Percentiles rank a stretch among this genome's conserved stretches.
Evolutionary conservation across 768 basidiomycete genomes (phyloP).

Genomic region (Hebeloma cylindrosporum): DNA sequence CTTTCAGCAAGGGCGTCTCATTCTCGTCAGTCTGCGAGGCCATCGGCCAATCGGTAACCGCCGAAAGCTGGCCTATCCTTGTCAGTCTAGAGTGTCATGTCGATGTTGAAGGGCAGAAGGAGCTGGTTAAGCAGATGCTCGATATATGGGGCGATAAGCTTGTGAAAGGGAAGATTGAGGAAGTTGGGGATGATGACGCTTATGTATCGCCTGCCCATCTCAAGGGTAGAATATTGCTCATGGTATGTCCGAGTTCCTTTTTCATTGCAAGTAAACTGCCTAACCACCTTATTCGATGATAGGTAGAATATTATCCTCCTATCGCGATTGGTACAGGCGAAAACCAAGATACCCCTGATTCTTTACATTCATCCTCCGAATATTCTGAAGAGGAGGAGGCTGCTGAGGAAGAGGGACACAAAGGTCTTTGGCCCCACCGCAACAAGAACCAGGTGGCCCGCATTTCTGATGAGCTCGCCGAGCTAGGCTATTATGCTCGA

Average conservation of each 20-base stretch:
- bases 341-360: conserved; percentile 14
- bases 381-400: conserved; percentile 29
- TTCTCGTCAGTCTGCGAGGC: conserved; percentile 54
- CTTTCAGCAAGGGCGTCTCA: conserved; percentile 51
- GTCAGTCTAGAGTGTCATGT: conserved; percentile 68
- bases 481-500: conserved; percentile 57
- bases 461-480: conserved; percentile 54
- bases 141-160: conserved; percentile 53
- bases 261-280: neutral
- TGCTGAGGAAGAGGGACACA: conserved; percentile 16
- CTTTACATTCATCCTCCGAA: conserved; percentile 26
- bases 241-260: conserved; percentile 44
- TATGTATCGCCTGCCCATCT: conserved; percentile 46
- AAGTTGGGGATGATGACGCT: conserved; percentile 29
- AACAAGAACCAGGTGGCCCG: conserved; percentile 23
- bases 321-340: conserved; percentile 23
- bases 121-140: conserved; percentile 53
- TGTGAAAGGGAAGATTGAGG: conserved; percentile 41
- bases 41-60: conserved; percentile 43
- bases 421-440: conserved; percentile 7
- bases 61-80: conserved; percentile 54
- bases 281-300: neutral
- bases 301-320: conserved; percentile 58
- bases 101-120: conserved; percentile 44
- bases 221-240: conserved; percentile 54